These are phyloP conservation scores for Adansonia madagascariensis DNA, from an alignment of 441 rosid genomes.

Conservation along the genomic window DNA sequence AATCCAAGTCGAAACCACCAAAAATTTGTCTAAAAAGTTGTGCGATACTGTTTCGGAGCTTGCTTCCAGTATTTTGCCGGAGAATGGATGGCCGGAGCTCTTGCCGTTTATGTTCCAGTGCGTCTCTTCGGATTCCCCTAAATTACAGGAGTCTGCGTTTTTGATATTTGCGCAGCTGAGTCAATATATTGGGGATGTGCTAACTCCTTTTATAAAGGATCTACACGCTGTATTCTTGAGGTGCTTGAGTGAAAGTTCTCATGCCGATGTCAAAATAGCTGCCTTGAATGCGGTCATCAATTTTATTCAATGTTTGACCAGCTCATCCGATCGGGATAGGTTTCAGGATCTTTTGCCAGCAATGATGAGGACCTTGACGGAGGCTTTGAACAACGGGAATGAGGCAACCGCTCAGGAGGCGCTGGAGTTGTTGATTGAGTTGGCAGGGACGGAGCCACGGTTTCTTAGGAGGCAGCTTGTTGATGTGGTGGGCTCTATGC, in stretches of 20 bases:
- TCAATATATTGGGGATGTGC: conserved; percentile 80
- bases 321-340: conserved; percentile 81
- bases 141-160: conserved; percentile 89
- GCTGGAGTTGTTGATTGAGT: conserved; percentile 86
- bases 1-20: conserved; percentile 73
- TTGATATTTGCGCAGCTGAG: conserved; percentile 90
- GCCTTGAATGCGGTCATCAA: conserved; percentile 90
- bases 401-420: conserved; percentile 98
- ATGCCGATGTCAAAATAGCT: conserved; percentile 88
- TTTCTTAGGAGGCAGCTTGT: conserved; percentile 86
- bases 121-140: conserved; percentile 74
- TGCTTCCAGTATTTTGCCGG: conserved; percentile 81
- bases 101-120: conserved; percentile 94
- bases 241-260: conserved; percentile 61
- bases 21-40: conserved; percentile 79
- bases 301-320: conserved; percentile 82
- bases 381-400: conserved; percentile 84
- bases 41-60: conserved; percentile 89
- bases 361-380: conserved; percentile 92
- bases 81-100: conserved; percentile 94
- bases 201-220: conserved; percentile 79
- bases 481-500: conserved; percentile 54
- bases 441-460: conserved; percentile 94
- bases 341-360: conserved; percentile 94
- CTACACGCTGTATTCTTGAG: conserved; percentile 82